Conservation (phyloP, 2,329 filamentous ascomycete genomes). For the Calonectria ilicicola region DNA sequence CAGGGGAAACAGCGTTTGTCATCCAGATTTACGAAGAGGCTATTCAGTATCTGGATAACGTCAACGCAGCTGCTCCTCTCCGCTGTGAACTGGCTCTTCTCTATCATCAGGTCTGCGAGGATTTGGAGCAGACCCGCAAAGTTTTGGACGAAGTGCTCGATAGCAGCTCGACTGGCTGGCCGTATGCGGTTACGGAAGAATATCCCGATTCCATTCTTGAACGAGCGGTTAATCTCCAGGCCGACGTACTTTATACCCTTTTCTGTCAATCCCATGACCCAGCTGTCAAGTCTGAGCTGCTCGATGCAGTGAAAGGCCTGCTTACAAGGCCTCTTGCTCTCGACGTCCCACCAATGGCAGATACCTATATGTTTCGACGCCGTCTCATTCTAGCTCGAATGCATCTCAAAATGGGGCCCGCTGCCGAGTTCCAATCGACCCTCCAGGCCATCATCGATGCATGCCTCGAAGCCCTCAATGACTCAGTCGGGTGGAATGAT, state of each 20-base stretch:
- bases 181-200: conserved; percentile 37
- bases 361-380: conserved; percentile 20
- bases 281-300: conserved; percentile 30
- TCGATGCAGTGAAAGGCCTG: conserved; percentile 30
- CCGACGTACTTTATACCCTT: conserved; percentile 33
- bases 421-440: conserved; percentile 34
- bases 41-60: conserved; percentile 41
- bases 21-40: conserved; percentile 37
- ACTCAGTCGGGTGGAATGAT: conserved; percentile 43
- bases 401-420: conserved; percentile 40
- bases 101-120: conserved; percentile 29
- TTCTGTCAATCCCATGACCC: conserved; percentile 36
- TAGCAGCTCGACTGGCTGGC: conserved; percentile 34
- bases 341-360: conserved; percentile 32
- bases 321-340: conserved; percentile 33
- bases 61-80: conserved; percentile 39
- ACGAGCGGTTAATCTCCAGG: conserved; percentile 27
- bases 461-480: conserved; percentile 33
- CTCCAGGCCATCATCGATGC: conserved; percentile 35
- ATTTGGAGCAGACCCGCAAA: conserved; percentile 28
- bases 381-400: conserved; percentile 37
- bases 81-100: conserved; percentile 32
- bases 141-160: conserved; percentile 40
- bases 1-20: conserved; percentile 35
- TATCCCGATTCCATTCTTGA: conserved; percentile 27